Evolutionary conservation across 169 alveolate genomes (phyloP).

Genomic region (Babesia sp.): DNA sequence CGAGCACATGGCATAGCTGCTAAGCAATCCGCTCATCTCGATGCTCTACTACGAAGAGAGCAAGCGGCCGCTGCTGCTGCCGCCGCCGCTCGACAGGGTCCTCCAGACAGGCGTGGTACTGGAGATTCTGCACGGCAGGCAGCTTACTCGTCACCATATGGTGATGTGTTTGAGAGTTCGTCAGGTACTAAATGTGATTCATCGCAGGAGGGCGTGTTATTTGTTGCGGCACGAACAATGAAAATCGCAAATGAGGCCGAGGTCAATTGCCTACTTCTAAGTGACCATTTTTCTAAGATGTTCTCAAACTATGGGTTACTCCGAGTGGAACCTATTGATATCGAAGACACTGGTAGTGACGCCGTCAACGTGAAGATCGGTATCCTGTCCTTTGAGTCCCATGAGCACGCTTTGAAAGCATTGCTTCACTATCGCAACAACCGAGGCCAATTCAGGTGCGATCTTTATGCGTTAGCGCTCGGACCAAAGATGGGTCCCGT

Average conservation of each 20-base stretch:
- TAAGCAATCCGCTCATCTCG: constrained; percentile 57
- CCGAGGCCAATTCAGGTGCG: constrained; percentile 42
- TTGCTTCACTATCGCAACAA: constrained; percentile 59
- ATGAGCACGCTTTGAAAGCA: constrained; percentile 64
- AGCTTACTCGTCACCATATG: background rate
- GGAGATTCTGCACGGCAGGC: background rate
- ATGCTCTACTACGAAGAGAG: constrained; percentile 53
- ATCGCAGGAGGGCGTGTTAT: constrained; percentile 24
- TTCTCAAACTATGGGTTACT: constrained; percentile 53
- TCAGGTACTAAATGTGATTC: background rate
- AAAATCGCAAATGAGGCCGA: constrained; percentile 65
- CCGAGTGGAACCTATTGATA: constrained; percentile 57
- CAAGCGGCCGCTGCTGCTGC: constrained; percentile 41
- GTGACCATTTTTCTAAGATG: constrained; percentile 54
- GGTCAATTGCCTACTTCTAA: constrained; percentile 50
- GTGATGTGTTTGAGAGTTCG: constrained; percentile 19
- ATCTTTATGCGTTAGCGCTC: constrained; percentile 65
- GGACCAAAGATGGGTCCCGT: constrained; percentile 26
- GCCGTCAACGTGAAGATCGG: constrained; percentile 58
- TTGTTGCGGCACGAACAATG: constrained; percentile 61
- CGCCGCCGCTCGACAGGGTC: constrained; percentile 7
- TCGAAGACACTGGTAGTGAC: constrained; percentile 14
- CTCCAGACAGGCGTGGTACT: background rate
- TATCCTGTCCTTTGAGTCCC: constrained; percentile 34
- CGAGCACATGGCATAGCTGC: constrained; percentile 47